Conservation (phyloP, 768 basidiomycete species). For the Agaricus sinodeliciosus region DNA sequence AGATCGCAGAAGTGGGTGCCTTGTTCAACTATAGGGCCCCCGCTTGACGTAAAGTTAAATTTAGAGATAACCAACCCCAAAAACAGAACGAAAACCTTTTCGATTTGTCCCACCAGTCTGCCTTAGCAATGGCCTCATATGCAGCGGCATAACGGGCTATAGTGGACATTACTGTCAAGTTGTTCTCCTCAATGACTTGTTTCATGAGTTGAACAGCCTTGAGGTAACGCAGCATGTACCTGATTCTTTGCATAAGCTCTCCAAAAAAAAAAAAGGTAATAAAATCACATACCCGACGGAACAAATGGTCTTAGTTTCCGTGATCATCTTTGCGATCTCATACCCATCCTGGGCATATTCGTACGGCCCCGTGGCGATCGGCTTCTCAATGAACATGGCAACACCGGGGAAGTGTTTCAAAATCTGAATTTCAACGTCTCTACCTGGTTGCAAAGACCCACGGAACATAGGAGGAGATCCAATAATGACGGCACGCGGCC, state of each 20-base stretch:
- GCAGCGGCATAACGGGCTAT: slow-evolving; percentile 92
- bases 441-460: slow-evolving; percentile 65
- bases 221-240: slow-evolving; percentile 92
- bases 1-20: slow-evolving; percentile 97
- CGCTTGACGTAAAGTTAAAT: slow-evolving; percentile 32
- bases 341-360: slow-evolving; percentile 64
- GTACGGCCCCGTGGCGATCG: slow-evolving; percentile 74
- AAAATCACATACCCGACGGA: slow-evolving; percentile 68
- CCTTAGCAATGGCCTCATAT: slow-evolving; percentile 73
- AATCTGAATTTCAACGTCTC: slow-evolving; percentile 85
- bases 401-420: slow-evolving; percentile 83
- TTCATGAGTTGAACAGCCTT: slow-evolving; percentile 96
- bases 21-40: slow-evolving; percentile 82
- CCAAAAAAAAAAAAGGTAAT: neutral
- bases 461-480: slow-evolving; percentile 94
- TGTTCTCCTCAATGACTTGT: slow-evolving; percentile 89
- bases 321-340: slow-evolving; percentile 65
- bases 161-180: slow-evolving; percentile 92
- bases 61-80: slow-evolving; percentile 1
- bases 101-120: slow-evolving; percentile 92
- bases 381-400: slow-evolving; percentile 91
- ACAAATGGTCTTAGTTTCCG: slow-evolving; percentile 67
- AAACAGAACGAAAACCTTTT: slow-evolving; percentile 44
- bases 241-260: slow-evolving; percentile 19
- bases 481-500: slow-evolving; percentile 78